Percentiles rank a stretch among this genome's conserved stretches.
Conservation (phyloP, 2,329 filamentous ascomycete genomes). For the Trichophyton rubrum region DNA sequence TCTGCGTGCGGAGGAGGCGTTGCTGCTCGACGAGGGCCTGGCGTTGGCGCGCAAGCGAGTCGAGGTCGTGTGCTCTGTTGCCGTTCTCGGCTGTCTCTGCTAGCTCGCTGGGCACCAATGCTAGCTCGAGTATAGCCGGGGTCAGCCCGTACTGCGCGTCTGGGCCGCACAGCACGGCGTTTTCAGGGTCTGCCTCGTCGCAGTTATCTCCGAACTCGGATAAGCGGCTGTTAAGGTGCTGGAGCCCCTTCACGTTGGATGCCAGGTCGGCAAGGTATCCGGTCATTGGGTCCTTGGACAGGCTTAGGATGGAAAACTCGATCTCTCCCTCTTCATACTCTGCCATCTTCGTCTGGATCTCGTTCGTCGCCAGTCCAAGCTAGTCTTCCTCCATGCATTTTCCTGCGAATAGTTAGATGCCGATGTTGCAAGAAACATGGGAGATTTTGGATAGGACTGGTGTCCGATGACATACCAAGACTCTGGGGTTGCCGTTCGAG, state of each 20-base stretch:
- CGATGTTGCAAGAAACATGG: neutral
- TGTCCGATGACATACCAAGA: constrained; percentile 36
- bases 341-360: constrained; percentile 56
- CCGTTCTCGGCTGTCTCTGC: constrained; percentile 17
- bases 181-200: constrained; percentile 7
- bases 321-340: constrained; percentile 53
- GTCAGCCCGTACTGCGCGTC: constrained; percentile 29
- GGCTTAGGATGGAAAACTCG: constrained; percentile 64
- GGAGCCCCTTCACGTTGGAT: constrained; percentile 35
- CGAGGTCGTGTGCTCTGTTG: constrained; percentile 12
- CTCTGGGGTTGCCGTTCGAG: constrained; percentile 58
- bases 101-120: constrained; percentile 17
- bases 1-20: constrained; percentile 22
- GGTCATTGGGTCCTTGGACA: constrained; percentile 54
- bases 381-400: constrained; percentile 44
- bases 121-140: constrained; percentile 23
- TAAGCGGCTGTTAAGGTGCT: constrained; percentile 23
- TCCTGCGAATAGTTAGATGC: constrained; percentile 9
- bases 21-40: constrained; percentile 23
- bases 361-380: constrained; percentile 51
- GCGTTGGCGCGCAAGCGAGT: constrained; percentile 23
- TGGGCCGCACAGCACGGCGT: constrained; percentile 21
- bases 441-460: neutral
- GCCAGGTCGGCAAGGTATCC: constrained; percentile 34
- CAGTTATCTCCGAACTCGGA: constrained; percentile 10